phyloP scores from a whole-genome alignment of 1,284 basidiomycete species.

The Rhodofomes roseus region DNA sequence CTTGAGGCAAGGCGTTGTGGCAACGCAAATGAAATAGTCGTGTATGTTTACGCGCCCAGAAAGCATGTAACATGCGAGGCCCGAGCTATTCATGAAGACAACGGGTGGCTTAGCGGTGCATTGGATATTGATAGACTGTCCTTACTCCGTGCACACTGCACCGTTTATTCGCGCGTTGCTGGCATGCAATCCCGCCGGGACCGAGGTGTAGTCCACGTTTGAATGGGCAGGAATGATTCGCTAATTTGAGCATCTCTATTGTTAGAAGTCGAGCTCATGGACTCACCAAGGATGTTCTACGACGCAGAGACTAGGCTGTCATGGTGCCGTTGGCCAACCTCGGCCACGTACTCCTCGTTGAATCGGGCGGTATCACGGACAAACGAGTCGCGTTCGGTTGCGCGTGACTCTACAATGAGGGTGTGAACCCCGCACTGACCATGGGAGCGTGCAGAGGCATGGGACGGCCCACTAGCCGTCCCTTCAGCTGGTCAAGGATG shows the following conservation, averaged over 20 bases:
- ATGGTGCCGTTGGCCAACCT: too few relatives aligned
- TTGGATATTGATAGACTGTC: background rate
- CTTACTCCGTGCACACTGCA: background rate
- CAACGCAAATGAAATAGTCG: background rate
- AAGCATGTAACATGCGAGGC: background rate
- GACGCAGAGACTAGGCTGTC: too few relatives aligned
- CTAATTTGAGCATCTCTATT: background rate
- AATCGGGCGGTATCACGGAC: too few relatives aligned
- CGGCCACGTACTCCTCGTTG: too few relatives aligned
- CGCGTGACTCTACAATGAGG: too few relatives aligned
- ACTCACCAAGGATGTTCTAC: background rate
- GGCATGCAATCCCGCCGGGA: background rate
- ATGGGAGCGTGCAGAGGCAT: too few relatives aligned
- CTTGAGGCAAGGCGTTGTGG: background rate
- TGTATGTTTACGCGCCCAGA: background rate
- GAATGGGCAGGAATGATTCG: background rate
- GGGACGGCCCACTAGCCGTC: too few relatives aligned
- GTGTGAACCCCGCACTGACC: too few relatives aligned
- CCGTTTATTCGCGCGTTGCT: background rate
- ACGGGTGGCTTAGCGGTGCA: too few relatives aligned
- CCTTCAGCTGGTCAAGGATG: too few relatives aligned
- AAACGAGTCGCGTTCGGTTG: too few relatives aligned
- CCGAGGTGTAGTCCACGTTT: background rate
- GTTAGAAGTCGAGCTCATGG: background rate
- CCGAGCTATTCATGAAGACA: background rate